Evolutionary conservation across 2,329 filamentous ascomycete species (phyloP).

Genomic region (Pseudocercospora eumusae): DNA sequence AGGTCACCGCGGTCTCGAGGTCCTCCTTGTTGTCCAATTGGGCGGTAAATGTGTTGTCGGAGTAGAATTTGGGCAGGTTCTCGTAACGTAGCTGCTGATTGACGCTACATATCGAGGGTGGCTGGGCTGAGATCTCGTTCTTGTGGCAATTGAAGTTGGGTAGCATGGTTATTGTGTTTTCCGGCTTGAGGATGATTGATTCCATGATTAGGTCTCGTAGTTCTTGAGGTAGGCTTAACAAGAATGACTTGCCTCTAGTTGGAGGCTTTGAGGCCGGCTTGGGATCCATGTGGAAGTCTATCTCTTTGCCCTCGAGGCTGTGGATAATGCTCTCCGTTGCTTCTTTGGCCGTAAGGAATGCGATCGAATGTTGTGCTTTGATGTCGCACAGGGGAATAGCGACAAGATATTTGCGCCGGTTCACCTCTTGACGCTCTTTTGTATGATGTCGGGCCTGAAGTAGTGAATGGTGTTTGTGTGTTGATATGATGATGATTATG

Average conservation of each 20-base stretch:
- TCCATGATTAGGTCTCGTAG: conserved; percentile 32
- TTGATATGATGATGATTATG: neutral
- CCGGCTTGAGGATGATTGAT: conserved; percentile 26
- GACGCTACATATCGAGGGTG: conserved; percentile 28
- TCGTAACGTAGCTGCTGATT: conserved; percentile 30
- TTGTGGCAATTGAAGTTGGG: conserved; percentile 24
- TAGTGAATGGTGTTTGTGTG: conserved; percentile 2
- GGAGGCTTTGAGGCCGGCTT: neutral
- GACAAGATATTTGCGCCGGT: neutral
- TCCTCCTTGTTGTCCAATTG: conserved; percentile 28
- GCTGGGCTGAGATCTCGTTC: conserved; percentile 25
- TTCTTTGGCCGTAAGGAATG: neutral
- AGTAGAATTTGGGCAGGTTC: conserved; percentile 31
- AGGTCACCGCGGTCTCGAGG: conserved; percentile 25
- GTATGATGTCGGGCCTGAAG: neutral
- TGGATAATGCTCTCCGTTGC: neutral
- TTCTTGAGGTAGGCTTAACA: conserved; percentile 33
- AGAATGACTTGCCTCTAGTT: conserved; percentile 2
- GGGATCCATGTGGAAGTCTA: neutral
- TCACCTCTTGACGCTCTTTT: neutral
- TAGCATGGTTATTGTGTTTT: conserved; percentile 31
- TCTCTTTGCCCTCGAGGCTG: neutral
- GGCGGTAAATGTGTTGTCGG: conserved; percentile 31
- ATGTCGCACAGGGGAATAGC: neutral
- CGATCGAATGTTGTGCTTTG: neutral